Conservation (phyloP, 768 basidiomycete genomes). For the Postia placenta region DNA sequence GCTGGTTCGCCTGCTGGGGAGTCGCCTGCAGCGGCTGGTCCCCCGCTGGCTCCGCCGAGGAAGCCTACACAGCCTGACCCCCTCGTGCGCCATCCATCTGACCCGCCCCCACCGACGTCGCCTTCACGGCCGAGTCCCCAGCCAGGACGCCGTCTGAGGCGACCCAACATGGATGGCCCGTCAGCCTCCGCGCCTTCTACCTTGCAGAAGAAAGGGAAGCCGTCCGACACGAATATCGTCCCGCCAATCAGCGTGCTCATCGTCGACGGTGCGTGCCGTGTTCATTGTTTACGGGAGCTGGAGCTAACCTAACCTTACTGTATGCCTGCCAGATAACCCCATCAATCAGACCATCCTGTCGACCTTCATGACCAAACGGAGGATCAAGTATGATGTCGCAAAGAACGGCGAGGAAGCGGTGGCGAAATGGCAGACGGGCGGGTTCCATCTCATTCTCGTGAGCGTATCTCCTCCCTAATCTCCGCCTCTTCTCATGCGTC, state of each 20-base stretch:
- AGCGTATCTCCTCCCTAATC: slow-evolving; percentile 23
- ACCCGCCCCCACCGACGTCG: slow-evolving; percentile 21
- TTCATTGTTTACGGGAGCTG: no score
- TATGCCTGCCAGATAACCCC: slow-evolving; percentile 69
- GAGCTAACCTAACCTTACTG: not conserved
- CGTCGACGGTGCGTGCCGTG: slow-evolving; percentile 74
- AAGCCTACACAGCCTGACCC: not conserved
- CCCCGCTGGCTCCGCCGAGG: not conserved
- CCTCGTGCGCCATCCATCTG: not conserved
- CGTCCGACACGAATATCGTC: slow-evolving; percentile 65
- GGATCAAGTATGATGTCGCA: slow-evolving; percentile 91
- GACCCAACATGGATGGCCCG: slow-evolving; percentile 25
- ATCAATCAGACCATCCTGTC: slow-evolving; percentile 97
- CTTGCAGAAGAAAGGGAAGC: slow-evolving; percentile 44
- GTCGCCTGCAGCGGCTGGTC: not conserved
- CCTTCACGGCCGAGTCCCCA: slow-evolving; percentile 19
- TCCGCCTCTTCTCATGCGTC: not conserved
- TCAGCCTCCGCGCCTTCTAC: slow-evolving; percentile 22
- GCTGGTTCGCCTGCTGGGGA: not conserved
- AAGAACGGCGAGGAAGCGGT: slow-evolving; percentile 96
- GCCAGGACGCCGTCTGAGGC: slow-evolving; percentile 26
- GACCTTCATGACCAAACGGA: slow-evolving; percentile 96
- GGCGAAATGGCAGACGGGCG: slow-evolving; percentile 88
- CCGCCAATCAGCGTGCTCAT: slow-evolving; percentile 98
- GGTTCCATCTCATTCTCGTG: slow-evolving; percentile 93